phyloP scores from a whole-genome alignment of 1,284 basidiomycete species.

The Anthracocystis walkeri region DNA sequence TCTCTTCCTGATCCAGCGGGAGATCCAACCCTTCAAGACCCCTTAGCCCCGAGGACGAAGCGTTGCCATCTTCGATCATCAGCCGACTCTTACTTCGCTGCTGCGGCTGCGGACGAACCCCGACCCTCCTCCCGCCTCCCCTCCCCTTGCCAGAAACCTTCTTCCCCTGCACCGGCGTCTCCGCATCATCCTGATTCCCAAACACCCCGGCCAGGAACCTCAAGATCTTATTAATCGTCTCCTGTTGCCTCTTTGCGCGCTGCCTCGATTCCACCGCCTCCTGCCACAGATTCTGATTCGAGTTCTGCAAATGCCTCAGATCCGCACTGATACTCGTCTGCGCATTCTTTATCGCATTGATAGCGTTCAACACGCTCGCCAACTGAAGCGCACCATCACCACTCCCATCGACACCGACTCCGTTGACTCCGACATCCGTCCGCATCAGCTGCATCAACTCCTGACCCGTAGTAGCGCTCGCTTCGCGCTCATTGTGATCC shows the following conservation, averaged over 20 bases:
- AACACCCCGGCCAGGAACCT: constrained; percentile 94
- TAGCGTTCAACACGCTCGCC: constrained; percentile 78
- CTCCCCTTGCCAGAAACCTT: constrained; percentile 42
- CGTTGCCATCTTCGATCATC: constrained; percentile 49
- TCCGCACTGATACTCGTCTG: constrained; percentile 90
- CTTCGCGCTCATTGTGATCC: constrained; percentile 34
- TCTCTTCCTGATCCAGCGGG: constrained; percentile 46
- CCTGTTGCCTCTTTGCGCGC: constrained; percentile 88
- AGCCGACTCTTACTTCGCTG: constrained; percentile 43
- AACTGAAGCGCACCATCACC: constrained; percentile 55
- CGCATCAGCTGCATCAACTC: constrained; percentile 54
- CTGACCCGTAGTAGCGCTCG: constrained; percentile 28
- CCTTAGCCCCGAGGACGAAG: constrained; percentile 10
- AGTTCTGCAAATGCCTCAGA: constrained; percentile 85
- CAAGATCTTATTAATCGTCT: constrained; percentile 95
- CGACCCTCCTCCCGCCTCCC: constrained; percentile 62
- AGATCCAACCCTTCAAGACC: constrained; percentile 39
- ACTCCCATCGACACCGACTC: constrained; percentile 6
- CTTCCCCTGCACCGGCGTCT: constrained; percentile 25
- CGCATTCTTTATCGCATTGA: constrained; percentile 88
- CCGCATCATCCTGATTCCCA: constrained; percentile 74
- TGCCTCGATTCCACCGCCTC: constrained; percentile 84
- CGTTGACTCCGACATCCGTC: constrained; percentile 44
- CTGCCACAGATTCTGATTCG: constrained; percentile 91
- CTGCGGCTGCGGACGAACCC: constrained; percentile 41